Conservation (phyloP, 805 yeast genomes). For the Suhomyces sp. region DNA sequence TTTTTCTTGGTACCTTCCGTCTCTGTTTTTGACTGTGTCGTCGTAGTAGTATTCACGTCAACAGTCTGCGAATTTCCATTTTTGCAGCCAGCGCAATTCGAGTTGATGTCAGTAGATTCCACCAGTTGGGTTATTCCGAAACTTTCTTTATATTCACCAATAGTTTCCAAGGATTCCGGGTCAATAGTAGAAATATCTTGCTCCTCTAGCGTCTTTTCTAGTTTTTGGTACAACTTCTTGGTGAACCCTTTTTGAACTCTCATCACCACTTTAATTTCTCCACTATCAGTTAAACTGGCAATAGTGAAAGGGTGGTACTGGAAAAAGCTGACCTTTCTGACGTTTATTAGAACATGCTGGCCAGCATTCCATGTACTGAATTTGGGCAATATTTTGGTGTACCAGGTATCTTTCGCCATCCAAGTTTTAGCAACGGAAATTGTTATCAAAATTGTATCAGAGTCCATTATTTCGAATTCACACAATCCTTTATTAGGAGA, state of each 20-base stretch:
- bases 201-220: conserved; percentile 16
- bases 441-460: conserved; percentile 36
- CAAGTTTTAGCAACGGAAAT: conserved; percentile 30
- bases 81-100: background rate
- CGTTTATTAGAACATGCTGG: conserved; percentile 44
- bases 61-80: background rate
- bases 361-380: conserved; percentile 47
- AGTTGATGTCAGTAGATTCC: background rate
- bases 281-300: conserved; percentile 35
- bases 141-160: background rate
- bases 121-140: no score
- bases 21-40: background rate
- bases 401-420: conserved; percentile 23
- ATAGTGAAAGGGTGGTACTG: conserved; percentile 51
- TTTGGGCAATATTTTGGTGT: conserved; percentile 29
- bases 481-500: conserved; percentile 41
- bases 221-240: conserved; percentile 26
- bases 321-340: conserved; percentile 32
- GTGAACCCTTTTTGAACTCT: conserved; percentile 45
- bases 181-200: background rate
- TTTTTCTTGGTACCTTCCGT: background rate
- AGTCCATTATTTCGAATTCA: conserved; percentile 39
- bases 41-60: background rate
- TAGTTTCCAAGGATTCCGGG: background rate
- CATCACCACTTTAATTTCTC: conserved; percentile 40